Conservation (phyloP, 2,329 filamentous ascomycete genomes). For the Botrytis pseudocinerea region DNA sequence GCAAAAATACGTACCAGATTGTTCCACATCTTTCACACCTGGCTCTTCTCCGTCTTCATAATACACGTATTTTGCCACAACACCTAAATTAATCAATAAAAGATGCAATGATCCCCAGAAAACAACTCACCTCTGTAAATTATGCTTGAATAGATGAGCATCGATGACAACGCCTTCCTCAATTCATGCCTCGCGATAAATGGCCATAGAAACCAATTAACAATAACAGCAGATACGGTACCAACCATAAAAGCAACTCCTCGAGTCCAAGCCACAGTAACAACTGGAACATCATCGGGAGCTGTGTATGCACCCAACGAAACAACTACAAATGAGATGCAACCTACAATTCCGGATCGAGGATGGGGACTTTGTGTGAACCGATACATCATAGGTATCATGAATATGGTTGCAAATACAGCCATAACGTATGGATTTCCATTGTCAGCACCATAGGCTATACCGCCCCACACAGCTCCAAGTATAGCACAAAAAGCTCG, state of each 20-base stretch:
- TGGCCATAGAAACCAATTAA: slow-evolving; percentile 63
- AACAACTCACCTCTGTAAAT: slow-evolving; percentile 48
- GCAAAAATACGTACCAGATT: slow-evolving; percentile 42
- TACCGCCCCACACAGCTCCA: slow-evolving; percentile 56
- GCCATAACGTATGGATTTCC: slow-evolving; percentile 58
- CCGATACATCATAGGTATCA: slow-evolving; percentile 61
- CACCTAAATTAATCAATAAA: slow-evolving; percentile 29
- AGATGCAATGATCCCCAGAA: neutral
- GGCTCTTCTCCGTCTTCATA: slow-evolving; percentile 56
- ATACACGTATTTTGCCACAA: slow-evolving; percentile 59
- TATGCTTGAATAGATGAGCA: slow-evolving; percentile 59
- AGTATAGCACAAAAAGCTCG: slow-evolving; percentile 51
- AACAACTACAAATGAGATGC: slow-evolving; percentile 56
- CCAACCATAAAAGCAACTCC: slow-evolving; percentile 55
- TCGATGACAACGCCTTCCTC: slow-evolving; percentile 54
- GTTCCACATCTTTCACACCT: slow-evolving; percentile 50
- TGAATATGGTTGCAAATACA: slow-evolving; percentile 55
- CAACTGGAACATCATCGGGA: slow-evolving; percentile 41
- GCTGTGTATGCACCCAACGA: slow-evolving; percentile 46
- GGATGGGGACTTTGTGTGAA: slow-evolving; percentile 57
- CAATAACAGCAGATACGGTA: slow-evolving; percentile 53
- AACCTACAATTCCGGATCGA: slow-evolving; percentile 59
- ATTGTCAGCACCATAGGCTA: slow-evolving; percentile 51
- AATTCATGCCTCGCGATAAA: slow-evolving; percentile 62
- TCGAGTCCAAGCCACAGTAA: slow-evolving; percentile 48